phyloP scores from a whole-genome alignment of 2,329 filamentous ascomycete genomes.

The Penicillium hesseltinei region DNA sequence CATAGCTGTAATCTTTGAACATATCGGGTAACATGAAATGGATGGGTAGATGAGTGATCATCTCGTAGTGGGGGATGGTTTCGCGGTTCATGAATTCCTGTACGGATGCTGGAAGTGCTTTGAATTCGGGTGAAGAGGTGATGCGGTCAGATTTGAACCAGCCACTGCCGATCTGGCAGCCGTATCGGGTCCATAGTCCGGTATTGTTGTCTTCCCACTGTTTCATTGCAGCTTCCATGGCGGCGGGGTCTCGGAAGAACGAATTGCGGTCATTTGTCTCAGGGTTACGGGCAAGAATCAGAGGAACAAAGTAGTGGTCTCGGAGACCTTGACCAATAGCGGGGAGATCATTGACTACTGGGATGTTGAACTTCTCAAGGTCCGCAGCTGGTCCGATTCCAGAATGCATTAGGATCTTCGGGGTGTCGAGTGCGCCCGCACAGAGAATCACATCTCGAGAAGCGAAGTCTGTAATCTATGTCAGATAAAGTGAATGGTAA shows the following conservation, averaged over 20 bases:
- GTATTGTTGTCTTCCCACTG: slow-evolving; percentile 49
- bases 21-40: slow-evolving; percentile 45
- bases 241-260: slow-evolving; percentile 47
- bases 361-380: slow-evolving; percentile 43
- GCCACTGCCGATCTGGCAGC: slow-evolving; percentile 32
- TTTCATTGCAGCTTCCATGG: slow-evolving; percentile 47
- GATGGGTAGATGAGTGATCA: slow-evolving; percentile 49
- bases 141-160: slow-evolving; percentile 47
- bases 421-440: slow-evolving; percentile 41
- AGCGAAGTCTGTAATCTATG: slow-evolving; percentile 26
- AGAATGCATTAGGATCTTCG: slow-evolving; percentile 48
- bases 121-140: slow-evolving; percentile 48
- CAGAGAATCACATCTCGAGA: slow-evolving; percentile 43
- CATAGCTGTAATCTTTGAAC: slow-evolving; percentile 42
- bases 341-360: slow-evolving; percentile 40
- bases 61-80: slow-evolving; percentile 59
- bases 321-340: slow-evolving; percentile 47
- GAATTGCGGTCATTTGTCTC: slow-evolving; percentile 44
- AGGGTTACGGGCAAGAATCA: slow-evolving; percentile 41
- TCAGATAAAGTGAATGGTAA: neutral
- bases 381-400: slow-evolving; percentile 49
- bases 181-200: slow-evolving; percentile 36
- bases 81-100: slow-evolving; percentile 48
- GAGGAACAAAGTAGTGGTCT: slow-evolving; percentile 42
- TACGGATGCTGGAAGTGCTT: slow-evolving; percentile 46